Evolutionary conservation across 345 rosid species (phyloP).

Genomic region (Rhodomyrtus tomentosa): DNA sequence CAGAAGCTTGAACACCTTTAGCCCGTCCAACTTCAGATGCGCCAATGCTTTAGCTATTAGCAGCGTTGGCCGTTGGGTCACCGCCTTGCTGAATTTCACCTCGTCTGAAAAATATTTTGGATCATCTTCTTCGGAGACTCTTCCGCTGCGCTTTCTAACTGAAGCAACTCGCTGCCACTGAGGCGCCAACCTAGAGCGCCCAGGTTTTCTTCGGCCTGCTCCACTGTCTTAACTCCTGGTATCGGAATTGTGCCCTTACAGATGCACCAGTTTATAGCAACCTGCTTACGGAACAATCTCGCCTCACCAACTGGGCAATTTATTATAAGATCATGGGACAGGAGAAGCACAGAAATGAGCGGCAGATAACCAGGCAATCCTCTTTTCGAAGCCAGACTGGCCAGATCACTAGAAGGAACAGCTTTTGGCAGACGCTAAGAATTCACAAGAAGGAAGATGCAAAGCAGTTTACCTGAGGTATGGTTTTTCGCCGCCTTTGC

Average conservation of each 20-base stretch:
- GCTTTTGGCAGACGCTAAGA: not conserved
- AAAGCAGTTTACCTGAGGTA: constrained; percentile 40
- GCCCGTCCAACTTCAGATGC: not conserved
- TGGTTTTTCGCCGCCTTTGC: constrained; percentile 43
- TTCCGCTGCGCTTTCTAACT: constrained; percentile 52
- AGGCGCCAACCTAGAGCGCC: constrained; percentile 83
- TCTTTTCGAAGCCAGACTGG: not conserved
- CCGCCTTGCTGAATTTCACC: constrained; percentile 6
- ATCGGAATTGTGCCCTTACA: constrained; percentile 79
- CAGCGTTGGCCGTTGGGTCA: not conserved
- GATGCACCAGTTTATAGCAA: constrained; percentile 93
- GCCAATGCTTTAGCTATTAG: not conserved
- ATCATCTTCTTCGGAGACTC: constrained; percentile 68
- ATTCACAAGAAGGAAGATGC: not conserved
- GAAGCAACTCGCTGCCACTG: constrained; percentile 55
- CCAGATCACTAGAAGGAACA: not conserved
- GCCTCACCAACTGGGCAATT: not conserved
- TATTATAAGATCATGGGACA: not conserved
- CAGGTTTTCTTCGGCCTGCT: constrained; percentile 71
- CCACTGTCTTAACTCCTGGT: constrained; percentile 72
- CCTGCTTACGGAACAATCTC: constrained; percentile 18
- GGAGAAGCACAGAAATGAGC: not conserved
- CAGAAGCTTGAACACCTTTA: not conserved
- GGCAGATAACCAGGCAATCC: not conserved
- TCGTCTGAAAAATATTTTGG: constrained; percentile 84